A percentile compares a stretch with the other conserved stretches of the same genome.
phyloP scores from a whole-genome alignment of 2,329 filamentous ascomycete species.

The Penicillium sp. region DNA sequence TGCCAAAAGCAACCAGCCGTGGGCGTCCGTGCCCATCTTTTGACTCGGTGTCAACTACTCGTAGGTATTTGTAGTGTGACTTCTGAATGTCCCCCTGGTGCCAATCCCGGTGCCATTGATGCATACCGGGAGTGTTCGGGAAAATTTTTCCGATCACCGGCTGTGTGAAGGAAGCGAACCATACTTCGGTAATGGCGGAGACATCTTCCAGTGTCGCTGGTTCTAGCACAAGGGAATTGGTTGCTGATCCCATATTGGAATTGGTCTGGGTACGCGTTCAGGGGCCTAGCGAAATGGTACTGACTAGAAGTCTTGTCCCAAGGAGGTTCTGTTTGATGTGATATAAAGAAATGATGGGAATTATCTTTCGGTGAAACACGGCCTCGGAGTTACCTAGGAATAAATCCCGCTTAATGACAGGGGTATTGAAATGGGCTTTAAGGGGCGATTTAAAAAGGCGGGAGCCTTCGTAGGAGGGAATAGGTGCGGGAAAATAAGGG shows the following conservation, averaged over 20 bases:
- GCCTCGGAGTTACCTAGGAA: not conserved
- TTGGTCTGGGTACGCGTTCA: not conserved
- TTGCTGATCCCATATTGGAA: not conserved
- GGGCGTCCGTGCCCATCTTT: conserved; percentile 8
- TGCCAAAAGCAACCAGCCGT: conserved; percentile 27
- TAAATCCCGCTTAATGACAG: not conserved
- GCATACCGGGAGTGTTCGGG: conserved; percentile 29
- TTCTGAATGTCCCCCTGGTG: conserved; percentile 17
- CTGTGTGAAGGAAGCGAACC: conserved; percentile 26
- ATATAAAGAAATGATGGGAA: not conserved
- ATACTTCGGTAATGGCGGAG: conserved; percentile 22
- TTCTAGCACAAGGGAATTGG: conserved; percentile 6
- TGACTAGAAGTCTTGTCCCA: too few relatives aligned
- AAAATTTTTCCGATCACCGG: conserved; percentile 19
- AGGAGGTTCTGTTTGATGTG: not conserved
- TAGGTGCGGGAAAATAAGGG: not conserved
- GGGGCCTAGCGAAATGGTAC: not conserved
- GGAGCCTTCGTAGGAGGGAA: not conserved
- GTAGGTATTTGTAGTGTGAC: conserved; percentile 23
- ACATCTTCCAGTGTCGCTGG: conserved; percentile 23
- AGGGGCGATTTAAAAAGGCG: not conserved
- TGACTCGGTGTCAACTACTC: conserved; percentile 22
- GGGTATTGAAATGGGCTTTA: not conserved
- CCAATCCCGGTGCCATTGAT: conserved; percentile 24
- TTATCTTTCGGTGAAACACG: not conserved